phyloP scores from a whole-genome alignment of 2,329 filamentous ascomycete species.

The Daldinia sp. region DNA sequence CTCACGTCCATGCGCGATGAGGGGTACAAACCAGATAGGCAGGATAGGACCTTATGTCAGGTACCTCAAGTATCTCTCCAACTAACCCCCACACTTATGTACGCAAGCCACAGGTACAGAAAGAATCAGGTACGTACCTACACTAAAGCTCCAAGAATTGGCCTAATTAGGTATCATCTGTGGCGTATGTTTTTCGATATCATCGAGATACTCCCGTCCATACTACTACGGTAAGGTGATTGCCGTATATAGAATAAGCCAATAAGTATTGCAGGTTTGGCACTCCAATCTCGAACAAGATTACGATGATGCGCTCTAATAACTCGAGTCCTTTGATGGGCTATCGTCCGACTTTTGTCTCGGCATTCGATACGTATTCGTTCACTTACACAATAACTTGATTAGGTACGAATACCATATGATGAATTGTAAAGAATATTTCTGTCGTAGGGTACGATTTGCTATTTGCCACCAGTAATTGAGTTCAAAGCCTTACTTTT shows the following conservation, averaged over 20 bases:
- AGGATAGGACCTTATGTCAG: no score
- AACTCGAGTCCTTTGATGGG: constrained; percentile 17
- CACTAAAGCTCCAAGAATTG: not conserved
- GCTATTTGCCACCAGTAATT: not conserved
- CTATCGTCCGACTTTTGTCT: not conserved
- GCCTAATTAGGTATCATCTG: not conserved
- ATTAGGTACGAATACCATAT: no score
- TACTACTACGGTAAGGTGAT: not conserved
- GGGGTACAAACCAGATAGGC: constrained; percentile 11
- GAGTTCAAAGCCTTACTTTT: not conserved
- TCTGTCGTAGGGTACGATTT: no score
- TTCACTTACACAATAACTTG: not conserved
- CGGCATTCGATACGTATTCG: not conserved
- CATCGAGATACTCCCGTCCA: constrained; percentile 12
- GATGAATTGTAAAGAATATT: not conserved
- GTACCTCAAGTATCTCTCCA: not conserved
- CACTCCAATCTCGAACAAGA: constrained; percentile 19
- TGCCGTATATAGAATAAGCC: constrained; percentile 9
- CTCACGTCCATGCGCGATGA: constrained; percentile 28
- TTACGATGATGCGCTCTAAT: constrained; percentile 20
- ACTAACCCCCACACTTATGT: not conserved
- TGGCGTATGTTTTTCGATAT: constrained; percentile 11
- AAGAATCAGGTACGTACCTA: not conserved
- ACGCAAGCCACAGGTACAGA: constrained; percentile 1
- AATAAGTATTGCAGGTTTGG: constrained; percentile 9